Conservation (phyloP, 2,329 filamentous ascomycete genomes). For the Fusarium aywerte region DNA sequence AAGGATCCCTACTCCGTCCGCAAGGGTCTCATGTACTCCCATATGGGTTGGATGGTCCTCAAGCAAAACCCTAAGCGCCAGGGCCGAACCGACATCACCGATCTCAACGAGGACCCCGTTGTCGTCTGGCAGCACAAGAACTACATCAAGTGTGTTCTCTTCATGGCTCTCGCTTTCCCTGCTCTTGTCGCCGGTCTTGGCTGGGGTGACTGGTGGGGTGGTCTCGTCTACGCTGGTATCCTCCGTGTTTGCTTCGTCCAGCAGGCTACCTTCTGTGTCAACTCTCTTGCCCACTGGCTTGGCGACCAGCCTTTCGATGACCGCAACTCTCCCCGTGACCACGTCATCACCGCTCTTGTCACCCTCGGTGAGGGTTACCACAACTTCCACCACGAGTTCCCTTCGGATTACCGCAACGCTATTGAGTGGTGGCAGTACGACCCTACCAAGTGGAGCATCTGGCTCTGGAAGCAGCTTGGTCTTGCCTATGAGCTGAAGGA, state of each 20-base stretch:
- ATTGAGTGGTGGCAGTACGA: conserved; percentile 93
- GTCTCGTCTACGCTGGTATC: conserved; percentile 86
- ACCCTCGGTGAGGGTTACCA: conserved; percentile 92
- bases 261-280: conserved; percentile 93
- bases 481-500: conserved; percentile 89
- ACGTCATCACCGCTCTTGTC: conserved; percentile 85
- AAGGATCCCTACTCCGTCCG: conserved; percentile 93
- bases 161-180: conserved; percentile 82
- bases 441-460: conserved; percentile 91
- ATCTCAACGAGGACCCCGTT: conserved; percentile 85
- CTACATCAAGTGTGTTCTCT: conserved; percentile 82
- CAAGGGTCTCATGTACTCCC: conserved; percentile 84
- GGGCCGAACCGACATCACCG: conserved; percentile 87
- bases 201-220: conserved; percentile 85
- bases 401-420: conserved; percentile 91
- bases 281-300: conserved; percentile 90
- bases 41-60: conserved; percentile 90
- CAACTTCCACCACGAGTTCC: conserved; percentile 97
- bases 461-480: conserved; percentile 83
- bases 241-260: conserved; percentile 90
- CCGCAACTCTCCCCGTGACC: conserved; percentile 89
- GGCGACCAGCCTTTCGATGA: conserved; percentile 93
- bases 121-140: conserved; percentile 90
- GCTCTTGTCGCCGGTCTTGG: conserved; percentile 78
- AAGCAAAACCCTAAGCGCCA: conserved; percentile 93